These are phyloP conservation scores for Quercus suber DNA, from an alignment of 306 rosid genomes.

Conservation along the genomic window DNA sequence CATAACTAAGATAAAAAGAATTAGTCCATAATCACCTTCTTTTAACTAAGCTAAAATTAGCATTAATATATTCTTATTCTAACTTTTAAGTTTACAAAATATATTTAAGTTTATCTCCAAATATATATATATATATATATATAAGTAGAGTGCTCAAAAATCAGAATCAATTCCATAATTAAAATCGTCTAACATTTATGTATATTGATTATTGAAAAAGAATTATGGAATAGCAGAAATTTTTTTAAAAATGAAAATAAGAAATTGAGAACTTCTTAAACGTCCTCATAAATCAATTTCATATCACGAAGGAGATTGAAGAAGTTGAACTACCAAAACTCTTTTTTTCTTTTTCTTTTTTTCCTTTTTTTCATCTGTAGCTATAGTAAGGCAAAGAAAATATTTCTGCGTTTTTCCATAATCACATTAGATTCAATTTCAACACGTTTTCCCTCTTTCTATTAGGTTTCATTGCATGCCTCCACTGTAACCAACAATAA, in stretches of 20 bases:
- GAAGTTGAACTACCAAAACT: conserved; percentile 89
- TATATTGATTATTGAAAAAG: too few relatives aligned
- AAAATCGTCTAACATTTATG: too few relatives aligned
- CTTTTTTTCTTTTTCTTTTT: conserved; percentile 45
- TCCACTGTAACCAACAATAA: conserved; percentile 45
- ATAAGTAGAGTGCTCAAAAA: too few relatives aligned
- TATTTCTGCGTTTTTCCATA: conserved; percentile 74
- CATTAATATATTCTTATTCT: too few relatives aligned
- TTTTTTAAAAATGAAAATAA: neutral
- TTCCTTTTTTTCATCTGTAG: conserved; percentile 62
- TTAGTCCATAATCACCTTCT: too few relatives aligned
- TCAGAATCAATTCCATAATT: too few relatives aligned
- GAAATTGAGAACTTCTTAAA: conserved; percentile 52
- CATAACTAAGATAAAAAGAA: too few relatives aligned
- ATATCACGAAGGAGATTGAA: conserved; percentile 88
- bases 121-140: too few relatives aligned
- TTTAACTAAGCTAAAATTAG: too few relatives aligned
- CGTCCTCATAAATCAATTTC: conserved; percentile 86
- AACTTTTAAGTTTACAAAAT: too few relatives aligned
- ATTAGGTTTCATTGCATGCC: neutral
- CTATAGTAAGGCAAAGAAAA: conserved; percentile 74
- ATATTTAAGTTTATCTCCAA: too few relatives aligned
- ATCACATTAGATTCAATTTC: conserved; percentile 62
- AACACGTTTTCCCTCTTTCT: conserved; percentile 52
- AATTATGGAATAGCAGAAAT: too few relatives aligned